Evolutionary conservation across 306 rosid genomes (phyloP).

Genomic region (Bauhinia variegata): DNA sequence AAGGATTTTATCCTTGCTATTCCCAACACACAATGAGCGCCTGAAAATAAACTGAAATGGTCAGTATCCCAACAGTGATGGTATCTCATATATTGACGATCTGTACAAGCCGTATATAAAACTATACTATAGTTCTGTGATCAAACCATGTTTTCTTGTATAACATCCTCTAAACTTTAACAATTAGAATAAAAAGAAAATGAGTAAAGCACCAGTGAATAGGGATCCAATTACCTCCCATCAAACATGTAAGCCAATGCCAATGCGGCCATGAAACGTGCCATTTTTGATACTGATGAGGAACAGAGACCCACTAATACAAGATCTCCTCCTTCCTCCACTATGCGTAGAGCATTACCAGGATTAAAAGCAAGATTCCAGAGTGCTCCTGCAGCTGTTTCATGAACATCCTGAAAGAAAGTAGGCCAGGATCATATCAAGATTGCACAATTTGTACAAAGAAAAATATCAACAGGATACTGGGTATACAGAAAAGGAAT

Average conservation of each 20-base stretch:
- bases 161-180: slow-evolving; percentile 3
- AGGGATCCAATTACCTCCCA: slow-evolving; percentile 68
- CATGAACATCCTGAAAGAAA: slow-evolving; percentile 94
- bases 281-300: slow-evolving; percentile 95
- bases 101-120: slow-evolving; percentile 1
- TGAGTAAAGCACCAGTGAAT: slow-evolving; percentile 2
- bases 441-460: slow-evolving; percentile 18
- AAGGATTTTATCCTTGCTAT: too few species aligned
- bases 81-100: slow-evolving; percentile 7
- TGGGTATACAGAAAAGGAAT: not conserved
- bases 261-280: slow-evolving; percentile 98
- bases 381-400: slow-evolving; percentile 99
- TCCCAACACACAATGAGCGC: too few species aligned
- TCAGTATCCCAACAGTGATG: not conserved
- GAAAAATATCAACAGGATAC: slow-evolving; percentile 25
- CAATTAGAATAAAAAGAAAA: slow-evolving; percentile 16
- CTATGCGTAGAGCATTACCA: slow-evolving; percentile 93
- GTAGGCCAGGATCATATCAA: slow-evolving; percentile 27
- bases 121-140: not conserved
- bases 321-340: slow-evolving; percentile 97
- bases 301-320: slow-evolving; percentile 95
- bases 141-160: slow-evolving; percentile 19
- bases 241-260: slow-evolving; percentile 99
- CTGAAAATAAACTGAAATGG: too few species aligned
- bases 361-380: slow-evolving; percentile 99